phyloP scores from a whole-genome alignment of 2,329 filamentous ascomycete species.

The Chalara sp. region DNA sequence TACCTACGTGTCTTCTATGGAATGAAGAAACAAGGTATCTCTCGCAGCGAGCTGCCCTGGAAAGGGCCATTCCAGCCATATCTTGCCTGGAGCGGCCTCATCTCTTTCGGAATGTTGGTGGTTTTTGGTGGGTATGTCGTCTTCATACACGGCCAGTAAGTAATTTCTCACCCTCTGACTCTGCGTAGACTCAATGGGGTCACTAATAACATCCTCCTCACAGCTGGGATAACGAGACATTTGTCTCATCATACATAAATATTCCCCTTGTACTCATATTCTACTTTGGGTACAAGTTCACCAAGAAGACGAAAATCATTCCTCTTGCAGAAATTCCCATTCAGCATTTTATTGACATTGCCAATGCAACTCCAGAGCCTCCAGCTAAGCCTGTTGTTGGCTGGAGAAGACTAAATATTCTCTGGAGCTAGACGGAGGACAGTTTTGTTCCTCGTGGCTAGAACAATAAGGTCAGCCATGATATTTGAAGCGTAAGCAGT shows the following conservation, averaged over 20 bases:
- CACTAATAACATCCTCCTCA: neutral
- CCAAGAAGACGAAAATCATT: slow-evolving; percentile 40
- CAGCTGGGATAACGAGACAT: slow-evolving; percentile 48
- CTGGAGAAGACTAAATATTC: slow-evolving; percentile 17
- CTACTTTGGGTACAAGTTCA: slow-evolving; percentile 46
- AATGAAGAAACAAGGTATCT: slow-evolving; percentile 48
- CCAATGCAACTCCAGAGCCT: slow-evolving; percentile 19
- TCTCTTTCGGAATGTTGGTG: slow-evolving; percentile 44
- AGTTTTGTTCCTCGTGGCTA: no score
- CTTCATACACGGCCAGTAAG: slow-evolving; percentile 47
- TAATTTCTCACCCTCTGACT: neutral
- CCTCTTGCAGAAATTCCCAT: slow-evolving; percentile 31
- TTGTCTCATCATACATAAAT: slow-evolving; percentile 58
- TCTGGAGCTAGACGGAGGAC: slow-evolving; percentile 14
- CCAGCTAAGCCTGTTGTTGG: slow-evolving; percentile 12
- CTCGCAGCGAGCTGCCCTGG: slow-evolving; percentile 45
- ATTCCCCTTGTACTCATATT: slow-evolving; percentile 50
- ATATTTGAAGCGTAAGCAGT: no score
- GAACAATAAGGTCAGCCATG: no score
- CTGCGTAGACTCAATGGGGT: neutral
- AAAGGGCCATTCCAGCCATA: slow-evolving; percentile 48
- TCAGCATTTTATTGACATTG: slow-evolving; percentile 31
- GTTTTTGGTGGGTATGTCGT: slow-evolving; percentile 58
- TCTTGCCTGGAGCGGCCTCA: slow-evolving; percentile 45
- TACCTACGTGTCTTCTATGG: slow-evolving; percentile 51